phyloP scores from a whole-genome alignment of 106 monocot genomes.

The Alisma plantagoaquatica region DNA sequence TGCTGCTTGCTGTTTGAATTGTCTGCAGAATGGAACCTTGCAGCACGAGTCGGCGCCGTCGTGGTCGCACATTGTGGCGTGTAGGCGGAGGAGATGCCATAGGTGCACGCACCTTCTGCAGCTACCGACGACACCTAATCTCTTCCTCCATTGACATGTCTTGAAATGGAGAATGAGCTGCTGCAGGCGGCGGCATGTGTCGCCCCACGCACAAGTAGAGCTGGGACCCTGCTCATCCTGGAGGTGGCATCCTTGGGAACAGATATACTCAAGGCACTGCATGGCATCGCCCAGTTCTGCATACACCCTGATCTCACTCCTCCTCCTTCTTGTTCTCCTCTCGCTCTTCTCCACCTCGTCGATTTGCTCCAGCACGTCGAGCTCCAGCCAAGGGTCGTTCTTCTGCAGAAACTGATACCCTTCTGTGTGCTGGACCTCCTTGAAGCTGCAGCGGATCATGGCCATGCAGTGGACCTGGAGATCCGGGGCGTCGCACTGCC shows the following conservation, averaged over 20 bases:
- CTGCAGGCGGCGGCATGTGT: conserved; percentile 33
- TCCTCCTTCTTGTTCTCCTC: conserved; percentile 25
- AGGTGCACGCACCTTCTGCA: conserved; percentile 33
- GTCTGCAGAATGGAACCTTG: conserved; percentile 62
- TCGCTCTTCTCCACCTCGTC: conserved; percentile 12
- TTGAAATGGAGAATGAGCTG: conserved; percentile 42
- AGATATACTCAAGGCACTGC: conserved; percentile 53
- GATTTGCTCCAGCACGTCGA: conserved; percentile 35
- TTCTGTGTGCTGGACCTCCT: conserved; percentile 31
- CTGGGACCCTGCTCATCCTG: conserved; percentile 3
- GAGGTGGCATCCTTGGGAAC: conserved; percentile 32
- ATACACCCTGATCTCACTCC: conserved; percentile 22
- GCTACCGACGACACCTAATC: conserved; percentile 1
- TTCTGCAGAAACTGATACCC: conserved; percentile 26
- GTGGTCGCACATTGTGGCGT: conserved; percentile 33
- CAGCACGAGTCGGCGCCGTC: conserved; percentile 28
- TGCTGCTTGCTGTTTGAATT: conserved; percentile 43
- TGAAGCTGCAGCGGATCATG: conserved; percentile 27
- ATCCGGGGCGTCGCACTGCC: conserved; percentile 39
- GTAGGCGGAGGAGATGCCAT: conserved; percentile 53
- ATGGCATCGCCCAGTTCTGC: conserved; percentile 41
- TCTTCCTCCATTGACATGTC: conserved; percentile 16
- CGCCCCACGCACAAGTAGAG: conserved; percentile 13
- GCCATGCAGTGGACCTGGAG: too few relatives aligned
- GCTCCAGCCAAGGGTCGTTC: conserved; percentile 40